Percentiles rank a stretch among this genome's conserved stretches.
Conservation (phyloP, 2,329 filamentous ascomycete genomes). For the Tolypocladium endophyticum region DNA sequence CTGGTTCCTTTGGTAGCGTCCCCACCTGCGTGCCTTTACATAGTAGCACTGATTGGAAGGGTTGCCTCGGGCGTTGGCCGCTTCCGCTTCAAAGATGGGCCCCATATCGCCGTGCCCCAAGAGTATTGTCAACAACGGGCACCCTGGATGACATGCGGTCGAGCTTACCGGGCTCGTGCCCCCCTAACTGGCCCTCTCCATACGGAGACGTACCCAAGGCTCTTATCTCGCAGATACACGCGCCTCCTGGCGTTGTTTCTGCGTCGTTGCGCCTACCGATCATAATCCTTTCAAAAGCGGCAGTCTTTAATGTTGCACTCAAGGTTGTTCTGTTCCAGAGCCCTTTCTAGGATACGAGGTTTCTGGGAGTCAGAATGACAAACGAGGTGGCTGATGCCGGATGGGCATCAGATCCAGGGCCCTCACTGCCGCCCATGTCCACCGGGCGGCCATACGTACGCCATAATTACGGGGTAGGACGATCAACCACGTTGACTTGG, state of each 20-base stretch:
- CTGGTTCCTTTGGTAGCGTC: not conserved
- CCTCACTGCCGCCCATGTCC: not conserved
- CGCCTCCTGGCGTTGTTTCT: not conserved
- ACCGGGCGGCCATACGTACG: not conserved
- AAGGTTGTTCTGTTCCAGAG: constrained; percentile 10
- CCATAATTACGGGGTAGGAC: not conserved
- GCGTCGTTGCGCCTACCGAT: not conserved
- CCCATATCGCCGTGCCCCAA: not conserved
- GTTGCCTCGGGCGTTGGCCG: not conserved
- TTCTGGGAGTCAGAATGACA: not conserved
- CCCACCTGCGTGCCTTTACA: not conserved
- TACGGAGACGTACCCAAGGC: not conserved
- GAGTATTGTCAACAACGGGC: not conserved
- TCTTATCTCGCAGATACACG: not conserved
- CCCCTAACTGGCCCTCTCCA: not conserved
- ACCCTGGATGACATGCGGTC: not conserved
- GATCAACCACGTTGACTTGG: not conserved
- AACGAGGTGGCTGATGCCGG: not conserved
- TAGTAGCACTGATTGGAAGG: not conserved
- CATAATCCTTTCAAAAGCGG: not conserved
- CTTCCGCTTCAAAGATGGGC: not conserved
- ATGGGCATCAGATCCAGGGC: not conserved
- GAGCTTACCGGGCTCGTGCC: not conserved
- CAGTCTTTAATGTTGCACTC: constrained; percentile 9
- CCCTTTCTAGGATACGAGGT: constrained; percentile 4